These are phyloP conservation scores for Calamus simplicifolius DNA, from an alignment of 176 grass and related monocot genomes.

Conservation along the genomic window DNA sequence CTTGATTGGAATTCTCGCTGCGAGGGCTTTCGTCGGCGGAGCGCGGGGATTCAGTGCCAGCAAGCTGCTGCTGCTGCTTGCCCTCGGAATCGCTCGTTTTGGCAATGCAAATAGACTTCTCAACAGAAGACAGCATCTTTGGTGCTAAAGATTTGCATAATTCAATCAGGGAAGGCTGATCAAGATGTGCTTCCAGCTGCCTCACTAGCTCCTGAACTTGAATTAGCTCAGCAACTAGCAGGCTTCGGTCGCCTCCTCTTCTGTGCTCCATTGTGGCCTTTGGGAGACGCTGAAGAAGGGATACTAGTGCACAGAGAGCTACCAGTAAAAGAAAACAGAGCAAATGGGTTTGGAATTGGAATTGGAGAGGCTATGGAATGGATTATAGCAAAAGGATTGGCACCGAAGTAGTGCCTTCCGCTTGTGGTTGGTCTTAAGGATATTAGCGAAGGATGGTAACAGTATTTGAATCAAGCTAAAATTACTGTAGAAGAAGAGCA, in stretches of 20 bases:
- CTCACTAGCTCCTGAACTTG: constrained; percentile 36
- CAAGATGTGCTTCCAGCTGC: constrained; percentile 46
- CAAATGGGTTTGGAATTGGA: no score
- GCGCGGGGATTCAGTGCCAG: constrained; percentile 27
- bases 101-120: constrained; percentile 47
- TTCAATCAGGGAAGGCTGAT: constrained; percentile 10
- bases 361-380: no score
- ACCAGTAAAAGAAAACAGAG: no score
- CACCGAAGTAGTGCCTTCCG: no score
- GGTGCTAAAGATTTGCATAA: constrained; percentile 37
- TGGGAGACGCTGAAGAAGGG: no score
- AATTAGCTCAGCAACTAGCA: constrained; percentile 50
- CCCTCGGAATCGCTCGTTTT: constrained; percentile 1
- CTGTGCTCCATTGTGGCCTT: constrained; percentile 9
- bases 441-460: no score
- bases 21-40: constrained; percentile 40
- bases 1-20: constrained; percentile 42
- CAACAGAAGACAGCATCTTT: constrained; percentile 34
- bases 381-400: no score
- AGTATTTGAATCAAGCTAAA: no score
- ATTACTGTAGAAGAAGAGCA: no score
- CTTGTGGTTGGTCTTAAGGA: no score
- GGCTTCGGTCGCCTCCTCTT: constrained; percentile 14
- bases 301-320: no score
- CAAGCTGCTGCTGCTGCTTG: background rate